A percentile compares a stretch with the other conserved stretches of the same genome.
These are phyloP conservation scores for Vitis amurensis DNA, from an alignment of 164 flowering plant genomes.

Conservation along the genomic window DNA sequence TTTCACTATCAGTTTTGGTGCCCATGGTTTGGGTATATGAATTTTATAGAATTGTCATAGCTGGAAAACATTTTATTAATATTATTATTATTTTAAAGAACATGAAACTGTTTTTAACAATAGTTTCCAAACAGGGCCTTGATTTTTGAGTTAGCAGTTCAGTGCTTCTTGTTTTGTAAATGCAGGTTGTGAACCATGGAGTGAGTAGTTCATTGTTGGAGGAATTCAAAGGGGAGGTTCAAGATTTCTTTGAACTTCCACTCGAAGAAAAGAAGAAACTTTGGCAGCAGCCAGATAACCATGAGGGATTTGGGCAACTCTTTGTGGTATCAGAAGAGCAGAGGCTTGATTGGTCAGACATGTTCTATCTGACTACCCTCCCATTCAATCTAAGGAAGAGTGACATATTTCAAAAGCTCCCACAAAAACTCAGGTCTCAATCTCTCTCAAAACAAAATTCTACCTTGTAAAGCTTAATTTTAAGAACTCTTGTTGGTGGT, in stretches of 20 bases:
- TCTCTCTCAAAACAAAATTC: not conserved
- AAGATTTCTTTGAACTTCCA: conserved; percentile 31
- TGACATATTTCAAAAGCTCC: conserved; percentile 29
- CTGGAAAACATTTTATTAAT: too few relatives aligned
- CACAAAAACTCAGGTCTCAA: conserved; percentile 25
- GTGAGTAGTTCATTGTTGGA: conserved; percentile 27
- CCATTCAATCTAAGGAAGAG: conserved; percentile 23
- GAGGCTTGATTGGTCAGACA: conserved; percentile 39
- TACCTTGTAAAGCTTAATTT: too few relatives aligned
- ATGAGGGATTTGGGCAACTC: conserved; percentile 39
- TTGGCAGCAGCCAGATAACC: conserved; percentile 35
- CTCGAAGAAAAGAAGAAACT: conserved; percentile 33
- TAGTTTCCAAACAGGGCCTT: too few relatives aligned
- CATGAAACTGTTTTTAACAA: too few relatives aligned
- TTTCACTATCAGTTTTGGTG: too few relatives aligned
- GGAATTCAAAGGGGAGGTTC: conserved; percentile 23
- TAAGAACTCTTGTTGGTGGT: too few relatives aligned
- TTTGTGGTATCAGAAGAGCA: conserved; percentile 42
- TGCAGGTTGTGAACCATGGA: conserved; percentile 36
- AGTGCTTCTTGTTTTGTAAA: too few relatives aligned
- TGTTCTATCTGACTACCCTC: conserved; percentile 31
- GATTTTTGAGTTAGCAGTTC: too few relatives aligned
- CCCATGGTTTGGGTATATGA: too few relatives aligned
- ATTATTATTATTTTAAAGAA: too few relatives aligned
- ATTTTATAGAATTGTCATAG: too few relatives aligned